Conservation (phyloP, 2,329 filamentous ascomycete genomes). For the Fusarium sp. region DNA sequence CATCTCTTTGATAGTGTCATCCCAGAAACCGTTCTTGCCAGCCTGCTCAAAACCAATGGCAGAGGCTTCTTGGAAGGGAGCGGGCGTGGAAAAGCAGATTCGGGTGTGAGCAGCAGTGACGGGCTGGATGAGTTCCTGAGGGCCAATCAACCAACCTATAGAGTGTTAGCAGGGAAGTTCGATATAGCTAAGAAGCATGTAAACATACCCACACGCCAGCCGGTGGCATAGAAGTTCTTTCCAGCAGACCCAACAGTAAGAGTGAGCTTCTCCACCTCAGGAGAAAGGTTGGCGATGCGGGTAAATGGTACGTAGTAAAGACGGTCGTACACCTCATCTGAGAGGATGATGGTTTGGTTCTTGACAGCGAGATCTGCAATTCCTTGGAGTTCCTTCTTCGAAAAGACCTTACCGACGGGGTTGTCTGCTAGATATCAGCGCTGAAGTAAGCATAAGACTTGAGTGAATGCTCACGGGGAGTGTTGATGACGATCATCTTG, state of each 20-base stretch:
- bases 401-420: slow-evolving; percentile 96
- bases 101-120: slow-evolving; percentile 93
- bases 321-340: slow-evolving; percentile 93
- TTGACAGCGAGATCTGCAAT: slow-evolving; percentile 93
- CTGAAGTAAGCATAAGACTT: neutral
- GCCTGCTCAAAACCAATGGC: slow-evolving; percentile 96
- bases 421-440: slow-evolving; percentile 71
- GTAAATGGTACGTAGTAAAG: slow-evolving; percentile 97
- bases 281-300: slow-evolving; percentile 88
- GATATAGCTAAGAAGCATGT: rapidly evolving
- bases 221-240: slow-evolving; percentile 98
- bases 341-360: slow-evolving; percentile 93
- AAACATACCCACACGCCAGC: slow-evolving; percentile 82
- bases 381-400: slow-evolving; percentile 81
- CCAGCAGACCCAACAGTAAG: slow-evolving; percentile 95
- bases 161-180: slow-evolving; percentile 1
- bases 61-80: slow-evolving; percentile 92
- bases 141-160: slow-evolving; percentile 88
- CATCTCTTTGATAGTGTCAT: slow-evolving; percentile 86
- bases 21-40: slow-evolving; percentile 88
- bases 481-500: slow-evolving; percentile 96
- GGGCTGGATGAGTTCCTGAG: slow-evolving; percentile 88
- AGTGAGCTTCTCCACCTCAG: slow-evolving; percentile 88
- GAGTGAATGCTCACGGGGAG: slow-evolving; percentile 63
- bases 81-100: slow-evolving; percentile 95